Conservation (phyloP, 73 alveolate species). For the Symbiodinium natans region DNA sequence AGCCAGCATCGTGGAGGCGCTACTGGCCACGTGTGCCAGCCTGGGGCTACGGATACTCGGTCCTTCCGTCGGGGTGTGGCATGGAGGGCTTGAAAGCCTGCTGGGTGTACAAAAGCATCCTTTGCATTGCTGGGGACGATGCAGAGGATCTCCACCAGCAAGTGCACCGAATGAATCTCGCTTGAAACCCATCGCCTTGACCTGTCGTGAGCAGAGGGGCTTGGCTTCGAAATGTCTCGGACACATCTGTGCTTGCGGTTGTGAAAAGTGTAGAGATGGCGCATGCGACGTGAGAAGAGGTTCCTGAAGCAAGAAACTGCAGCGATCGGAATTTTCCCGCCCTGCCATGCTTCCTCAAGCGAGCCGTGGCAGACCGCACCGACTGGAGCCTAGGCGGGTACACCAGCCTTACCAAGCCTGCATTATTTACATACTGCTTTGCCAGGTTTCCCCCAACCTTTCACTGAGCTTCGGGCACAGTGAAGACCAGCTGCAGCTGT, state of each 20-base stretch:
- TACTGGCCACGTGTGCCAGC: conserved; percentile 44
- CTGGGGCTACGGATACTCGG: not conserved
- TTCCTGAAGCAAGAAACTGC: too few species aligned
- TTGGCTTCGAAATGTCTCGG: not conserved
- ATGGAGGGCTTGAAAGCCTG: too few species aligned
- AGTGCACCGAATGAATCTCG: conserved; percentile 28
- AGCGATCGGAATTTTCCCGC: too few species aligned
- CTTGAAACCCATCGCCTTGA: conserved; percentile 65
- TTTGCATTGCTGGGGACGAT: not conserved
- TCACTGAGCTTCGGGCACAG: not conserved
- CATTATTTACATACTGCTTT: not conserved
- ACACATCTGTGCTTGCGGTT: too few species aligned
- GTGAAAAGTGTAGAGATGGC: too few species aligned
- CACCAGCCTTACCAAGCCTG: not conserved
- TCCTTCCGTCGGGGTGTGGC: too few species aligned
- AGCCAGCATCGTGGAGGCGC: conserved; percentile 69
- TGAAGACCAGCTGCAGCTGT: conserved; percentile 78
- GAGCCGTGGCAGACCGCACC: conserved; percentile 15
- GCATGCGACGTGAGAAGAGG: too few species aligned
- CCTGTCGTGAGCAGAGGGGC: conserved; percentile 42
- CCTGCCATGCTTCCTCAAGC: not conserved
- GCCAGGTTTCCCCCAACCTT: too few species aligned
- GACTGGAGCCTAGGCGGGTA: conserved; percentile 27
- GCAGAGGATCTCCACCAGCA: conserved; percentile 67
- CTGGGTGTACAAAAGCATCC: too few species aligned